These are phyloP conservation scores for Rhamnella rubrinervis DNA, from an alignment of 331 rosid species.

Conservation along the genomic window DNA sequence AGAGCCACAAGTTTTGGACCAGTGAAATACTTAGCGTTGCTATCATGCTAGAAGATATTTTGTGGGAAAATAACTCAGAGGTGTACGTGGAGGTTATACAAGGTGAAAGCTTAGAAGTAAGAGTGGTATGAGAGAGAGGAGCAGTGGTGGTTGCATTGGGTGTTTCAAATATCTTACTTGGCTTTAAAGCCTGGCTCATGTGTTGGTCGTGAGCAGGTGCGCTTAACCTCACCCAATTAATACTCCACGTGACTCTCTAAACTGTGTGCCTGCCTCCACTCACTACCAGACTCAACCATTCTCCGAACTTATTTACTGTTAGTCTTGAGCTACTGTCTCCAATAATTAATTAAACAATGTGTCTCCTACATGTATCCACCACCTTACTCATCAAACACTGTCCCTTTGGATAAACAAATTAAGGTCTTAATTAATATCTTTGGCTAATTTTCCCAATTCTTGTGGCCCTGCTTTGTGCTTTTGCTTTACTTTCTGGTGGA, in stretches of 20 bases:
- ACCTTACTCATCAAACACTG: too few relatives aligned
- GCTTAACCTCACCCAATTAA: neutral
- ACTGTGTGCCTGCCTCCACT: constrained; percentile 38
- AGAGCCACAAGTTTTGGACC: too few relatives aligned
- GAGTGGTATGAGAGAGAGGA: neutral
- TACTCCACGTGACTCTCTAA: constrained; percentile 14
- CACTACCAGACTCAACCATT: constrained; percentile 4
- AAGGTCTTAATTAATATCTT: neutral
- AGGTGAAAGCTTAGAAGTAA: constrained; percentile 1
- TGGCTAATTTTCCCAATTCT: neutral
- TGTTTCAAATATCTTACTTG: constrained; percentile 29
- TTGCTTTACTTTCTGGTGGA: neutral
- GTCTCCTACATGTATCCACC: too few relatives aligned
- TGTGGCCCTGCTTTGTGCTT: too few relatives aligned
- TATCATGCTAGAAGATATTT: too few relatives aligned
- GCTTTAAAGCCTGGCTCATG: constrained; percentile 53
- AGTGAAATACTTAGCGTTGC: too few relatives aligned
- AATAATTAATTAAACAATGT: too few relatives aligned
- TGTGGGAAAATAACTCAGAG: neutral
- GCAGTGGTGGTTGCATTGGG: constrained; percentile 28
- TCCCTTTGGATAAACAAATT: too few relatives aligned
- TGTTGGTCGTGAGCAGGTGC: constrained; percentile 23
- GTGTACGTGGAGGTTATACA: neutral
- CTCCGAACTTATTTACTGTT: neutral
- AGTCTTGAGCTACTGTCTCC: neutral